phyloP scores from a whole-genome alignment of 257 asterid genomes.

The Solanum infundibuliforme region DNA sequence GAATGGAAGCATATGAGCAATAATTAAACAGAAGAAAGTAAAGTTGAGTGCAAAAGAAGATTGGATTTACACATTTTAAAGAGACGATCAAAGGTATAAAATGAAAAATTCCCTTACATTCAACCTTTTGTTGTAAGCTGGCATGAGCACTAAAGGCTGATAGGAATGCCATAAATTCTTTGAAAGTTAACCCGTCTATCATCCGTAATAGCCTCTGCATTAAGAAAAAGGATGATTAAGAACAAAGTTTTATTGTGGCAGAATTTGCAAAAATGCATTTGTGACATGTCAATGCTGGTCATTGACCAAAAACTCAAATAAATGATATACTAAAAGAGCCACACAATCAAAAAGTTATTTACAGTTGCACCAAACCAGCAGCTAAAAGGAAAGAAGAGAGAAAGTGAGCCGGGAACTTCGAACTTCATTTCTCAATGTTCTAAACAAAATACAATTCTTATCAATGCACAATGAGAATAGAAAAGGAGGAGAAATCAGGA shows the following conservation, averaged over 20 bases:
- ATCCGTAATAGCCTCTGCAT: slow-evolving; percentile 69
- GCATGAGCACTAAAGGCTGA: slow-evolving; percentile 83
- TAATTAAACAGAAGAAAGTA: not conserved
- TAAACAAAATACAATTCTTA: not conserved
- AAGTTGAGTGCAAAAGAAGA: not conserved
- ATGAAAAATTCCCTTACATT: slow-evolving; percentile 28
- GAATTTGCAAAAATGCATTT: not conserved
- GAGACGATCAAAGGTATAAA: not conserved
- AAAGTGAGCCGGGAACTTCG: not conserved
- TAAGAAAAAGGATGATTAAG: not conserved
- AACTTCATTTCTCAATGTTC: not conserved
- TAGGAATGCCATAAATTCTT: slow-evolving; percentile 77
- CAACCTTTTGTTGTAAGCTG: slow-evolving; percentile 54
- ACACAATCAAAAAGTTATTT: not conserved
- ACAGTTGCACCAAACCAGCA: not conserved
- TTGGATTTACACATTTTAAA: not conserved
- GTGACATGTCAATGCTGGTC: not conserved
- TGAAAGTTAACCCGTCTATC: slow-evolving; percentile 91
- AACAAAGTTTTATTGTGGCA: not conserved
- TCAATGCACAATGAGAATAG: not conserved
- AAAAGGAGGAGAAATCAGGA: not conserved
- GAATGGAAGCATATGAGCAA: not conserved
- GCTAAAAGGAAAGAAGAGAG: not conserved
- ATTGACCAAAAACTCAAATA: not conserved
- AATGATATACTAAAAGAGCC: not conserved